Evolutionary conservation across 129 eudicot species (phyloP).

Genomic region (Helianthus tuberosus): DNA sequence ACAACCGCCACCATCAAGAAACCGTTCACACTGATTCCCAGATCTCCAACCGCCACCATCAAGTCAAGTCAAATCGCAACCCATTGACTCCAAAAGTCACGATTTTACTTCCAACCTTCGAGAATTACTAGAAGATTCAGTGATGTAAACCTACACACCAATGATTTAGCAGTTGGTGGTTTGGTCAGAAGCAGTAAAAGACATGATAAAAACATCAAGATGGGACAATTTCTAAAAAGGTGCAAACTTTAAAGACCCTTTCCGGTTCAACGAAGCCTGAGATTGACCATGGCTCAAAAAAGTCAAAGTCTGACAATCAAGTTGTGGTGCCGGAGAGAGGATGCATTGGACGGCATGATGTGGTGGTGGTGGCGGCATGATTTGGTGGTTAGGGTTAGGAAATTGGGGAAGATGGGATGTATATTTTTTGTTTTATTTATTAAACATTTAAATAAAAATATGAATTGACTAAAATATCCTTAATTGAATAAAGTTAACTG

Average conservation of each 20-base stretch:
- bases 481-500: too few species aligned
- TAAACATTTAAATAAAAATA: too few species aligned
- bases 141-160: conserved; percentile 34
- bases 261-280: background rate
- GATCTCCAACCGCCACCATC: conserved; percentile 27
- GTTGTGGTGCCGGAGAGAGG: too few species aligned
- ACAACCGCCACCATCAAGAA: conserved; percentile 5
- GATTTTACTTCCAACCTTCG: conserved; percentile 30
- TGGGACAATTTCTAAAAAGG: conserved; percentile 19
- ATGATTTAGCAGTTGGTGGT: conserved; percentile 21
- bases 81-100: conserved; percentile 16
- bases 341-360: too few species aligned
- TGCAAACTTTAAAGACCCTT: background rate
- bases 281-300: conserved; percentile 19
- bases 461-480: too few species aligned
- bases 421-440: too few species aligned
- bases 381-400: too few species aligned
- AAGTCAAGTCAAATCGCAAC: conserved; percentile 6
- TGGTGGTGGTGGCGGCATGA: too few species aligned
- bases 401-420: too few species aligned
- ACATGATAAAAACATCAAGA: conserved; percentile 9
- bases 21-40: conserved; percentile 24
- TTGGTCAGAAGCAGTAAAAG: conserved; percentile 18
- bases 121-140: conserved; percentile 34
- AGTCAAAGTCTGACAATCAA: conserved; percentile 8